Conservation (phyloP, 345 rosid genomes). For the Conringia planisiliqua region DNA sequence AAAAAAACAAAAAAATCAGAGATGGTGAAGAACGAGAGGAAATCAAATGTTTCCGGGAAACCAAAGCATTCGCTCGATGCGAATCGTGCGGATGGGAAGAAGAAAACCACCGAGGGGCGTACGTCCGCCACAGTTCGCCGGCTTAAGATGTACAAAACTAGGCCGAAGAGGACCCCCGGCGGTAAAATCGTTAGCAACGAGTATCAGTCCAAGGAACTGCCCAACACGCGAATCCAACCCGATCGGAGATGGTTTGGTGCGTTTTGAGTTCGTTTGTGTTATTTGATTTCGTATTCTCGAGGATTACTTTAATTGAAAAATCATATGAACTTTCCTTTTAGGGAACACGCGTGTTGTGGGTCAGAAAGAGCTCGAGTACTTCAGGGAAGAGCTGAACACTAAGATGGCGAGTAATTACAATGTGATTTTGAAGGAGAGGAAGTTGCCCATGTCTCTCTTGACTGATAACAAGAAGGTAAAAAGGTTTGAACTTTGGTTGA, state of each 20-base stretch:
- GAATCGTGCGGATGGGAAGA: slow-evolving; percentile 59
- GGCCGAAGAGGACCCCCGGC: slow-evolving; percentile 52
- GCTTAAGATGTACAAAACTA: slow-evolving; percentile 75
- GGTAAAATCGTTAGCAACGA: slow-evolving; percentile 68
- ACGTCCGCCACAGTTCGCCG: slow-evolving; percentile 78
- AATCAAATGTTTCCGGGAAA: slow-evolving; percentile 70
- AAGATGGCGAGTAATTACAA: slow-evolving; percentile 68
- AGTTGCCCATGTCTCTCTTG: slow-evolving; percentile 75
- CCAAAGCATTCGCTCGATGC: slow-evolving; percentile 93
- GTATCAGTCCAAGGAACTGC: slow-evolving; percentile 71
- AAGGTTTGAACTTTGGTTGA: neutral
- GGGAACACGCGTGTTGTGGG: slow-evolving; percentile 68
- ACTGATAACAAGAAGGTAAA: slow-evolving; percentile 73
- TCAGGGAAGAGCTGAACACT: slow-evolving; percentile 65
- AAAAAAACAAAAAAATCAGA: neutral
- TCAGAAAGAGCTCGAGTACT: slow-evolving; percentile 75
- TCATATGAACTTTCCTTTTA: neutral
- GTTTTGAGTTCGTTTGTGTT: neutral
- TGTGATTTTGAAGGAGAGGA: slow-evolving; percentile 76
- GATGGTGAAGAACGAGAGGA: slow-evolving; percentile 64
- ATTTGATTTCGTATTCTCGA: neutral
- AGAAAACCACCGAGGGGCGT: slow-evolving; percentile 40
- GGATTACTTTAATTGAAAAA: neutral
- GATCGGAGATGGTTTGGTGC: slow-evolving; percentile 91
- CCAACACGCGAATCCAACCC: slow-evolving; percentile 72